Percentiles rank a stretch among this genome's conserved stretches.
These are phyloP conservation scores for Magnusiomyces suaveolens DNA, from an alignment of 1,139 yeast species.

Conservation along the genomic window DNA sequence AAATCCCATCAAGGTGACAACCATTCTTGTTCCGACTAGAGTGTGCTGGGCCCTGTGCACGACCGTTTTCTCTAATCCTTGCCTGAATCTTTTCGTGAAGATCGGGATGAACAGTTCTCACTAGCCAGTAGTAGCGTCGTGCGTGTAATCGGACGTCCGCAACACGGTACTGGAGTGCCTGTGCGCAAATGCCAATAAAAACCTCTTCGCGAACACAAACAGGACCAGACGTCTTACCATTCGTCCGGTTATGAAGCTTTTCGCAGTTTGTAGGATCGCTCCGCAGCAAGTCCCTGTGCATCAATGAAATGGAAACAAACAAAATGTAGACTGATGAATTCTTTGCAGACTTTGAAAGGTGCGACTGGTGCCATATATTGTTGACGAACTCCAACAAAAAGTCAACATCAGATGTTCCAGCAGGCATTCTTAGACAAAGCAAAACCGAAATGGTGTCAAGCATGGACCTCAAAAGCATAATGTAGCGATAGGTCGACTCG, in stretches of 20 bases:
- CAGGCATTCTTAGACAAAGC: constrained; percentile 2
- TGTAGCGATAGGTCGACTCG: constrained; percentile 6
- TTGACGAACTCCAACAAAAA: neutral
- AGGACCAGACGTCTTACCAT: neutral
- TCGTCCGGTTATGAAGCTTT: neutral
- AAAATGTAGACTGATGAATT: constrained; percentile 3
- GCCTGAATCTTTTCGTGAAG: constrained; percentile 5
- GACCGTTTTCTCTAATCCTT: neutral
- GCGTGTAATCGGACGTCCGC: constrained; percentile 5
- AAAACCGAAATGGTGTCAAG: constrained; percentile 4
- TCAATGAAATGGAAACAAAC: constrained; percentile 4
- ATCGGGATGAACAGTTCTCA: constrained; percentile 5
- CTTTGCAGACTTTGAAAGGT: constrained; percentile 7
- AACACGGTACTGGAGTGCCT: constrained; percentile 7
- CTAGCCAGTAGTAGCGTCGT: constrained; percentile 7
- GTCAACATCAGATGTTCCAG: neutral
- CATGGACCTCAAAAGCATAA: constrained; percentile 6
- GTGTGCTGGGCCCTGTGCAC: neutral
- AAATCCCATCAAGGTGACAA: neutral
- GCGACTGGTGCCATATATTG: constrained; percentile 5
- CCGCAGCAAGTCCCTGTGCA: neutral
- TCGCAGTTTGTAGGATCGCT: neutral
- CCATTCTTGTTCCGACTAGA: neutral
- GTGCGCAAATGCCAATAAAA: constrained; percentile 4
- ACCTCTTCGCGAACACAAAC: neutral